These are phyloP conservation scores for Ogataea saltuana DNA, from an alignment of 805 yeast species.

Conservation along the genomic window DNA sequence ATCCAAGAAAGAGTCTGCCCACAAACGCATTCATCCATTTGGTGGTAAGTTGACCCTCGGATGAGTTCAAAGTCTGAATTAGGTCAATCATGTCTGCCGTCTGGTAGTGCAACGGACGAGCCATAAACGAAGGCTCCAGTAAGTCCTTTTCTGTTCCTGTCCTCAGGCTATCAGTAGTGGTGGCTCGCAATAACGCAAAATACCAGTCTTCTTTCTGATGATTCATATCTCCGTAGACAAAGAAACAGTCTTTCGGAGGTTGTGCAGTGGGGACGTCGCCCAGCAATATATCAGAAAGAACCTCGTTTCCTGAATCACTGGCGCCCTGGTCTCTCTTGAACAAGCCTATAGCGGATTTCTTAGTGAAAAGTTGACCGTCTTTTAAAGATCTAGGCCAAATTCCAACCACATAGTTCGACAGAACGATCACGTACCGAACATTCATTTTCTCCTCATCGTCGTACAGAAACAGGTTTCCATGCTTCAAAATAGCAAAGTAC, in stretches of 20 bases:
- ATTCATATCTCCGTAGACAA: constrained; percentile 74
- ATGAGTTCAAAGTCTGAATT: constrained; percentile 74
- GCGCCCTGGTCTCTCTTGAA: constrained; percentile 42
- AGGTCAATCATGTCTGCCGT: constrained; percentile 72
- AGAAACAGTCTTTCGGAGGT: constrained; percentile 47
- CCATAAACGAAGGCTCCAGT: constrained; percentile 62
- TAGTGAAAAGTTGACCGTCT: constrained; percentile 81
- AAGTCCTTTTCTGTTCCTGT: constrained; percentile 29
- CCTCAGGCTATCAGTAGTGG: constrained; percentile 44
- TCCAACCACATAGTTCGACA: constrained; percentile 67
- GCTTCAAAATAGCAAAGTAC: constrained; percentile 72
- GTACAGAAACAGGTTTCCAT: constrained; percentile 86
- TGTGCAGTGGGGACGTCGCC: constrained; percentile 25
- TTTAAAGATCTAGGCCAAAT: constrained; percentile 80
- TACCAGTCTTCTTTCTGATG: constrained; percentile 92
- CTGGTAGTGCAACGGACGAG: constrained; percentile 69
- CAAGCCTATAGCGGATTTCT: constrained; percentile 75
- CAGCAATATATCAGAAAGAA: constrained; percentile 49
- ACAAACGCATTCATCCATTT: constrained; percentile 89
- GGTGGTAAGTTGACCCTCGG: constrained; percentile 79
- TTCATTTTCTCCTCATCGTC: constrained; percentile 64
- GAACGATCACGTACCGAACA: constrained; percentile 75
- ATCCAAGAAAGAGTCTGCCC: constrained; percentile 78
- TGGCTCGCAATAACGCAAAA: constrained; percentile 77
- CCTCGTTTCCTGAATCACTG: constrained; percentile 42